Evolutionary conservation across 139 green algal species (phyloP), one percentile per base, ranked within the genome.

Genomic region (Axilococcus clingmanii): DNA sequence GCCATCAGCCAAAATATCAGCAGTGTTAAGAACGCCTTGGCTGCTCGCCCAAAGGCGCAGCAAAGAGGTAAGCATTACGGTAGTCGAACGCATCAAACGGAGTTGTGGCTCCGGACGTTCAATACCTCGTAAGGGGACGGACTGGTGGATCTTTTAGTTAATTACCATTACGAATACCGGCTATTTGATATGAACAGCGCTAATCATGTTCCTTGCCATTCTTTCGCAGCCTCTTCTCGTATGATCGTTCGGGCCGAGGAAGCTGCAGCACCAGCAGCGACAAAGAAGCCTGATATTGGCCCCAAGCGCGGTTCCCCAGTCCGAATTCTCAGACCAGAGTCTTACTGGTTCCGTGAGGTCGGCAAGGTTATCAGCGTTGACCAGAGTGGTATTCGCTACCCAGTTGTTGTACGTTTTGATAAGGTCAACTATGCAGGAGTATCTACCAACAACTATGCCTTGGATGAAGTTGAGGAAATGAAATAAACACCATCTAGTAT

Each of bases 301-400:
- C 85, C 85, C 59, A 90, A 88, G 78, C 75, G 85, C 48, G 85
- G 85, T 51, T 73, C 74, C 34, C n/a, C 43, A 35, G 83, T 90
- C 32, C 93, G 91, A 68, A 88, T 99, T 57, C 69, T 94, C 45
- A 78, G 92, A 43, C 92, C 92, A 19, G 92, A 99, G 81, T 94
- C 80, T 27, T 99, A 96, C 86, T 99, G 92, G 92, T 99, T 82
- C 88, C 91, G 94, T 56, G 79, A 97, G 68, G 78, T 68, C 34
- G 92, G 92, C 72, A 99, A 98, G 81, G 92, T 99, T 5, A 87
- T 99, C 20, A 94, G 85, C 35, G 89, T 97, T 20, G 92, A 99
- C 73, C 86, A 96, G 88, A 86, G 61, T 63, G 88, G 89, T 61
- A 90, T 97, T 64, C 80, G 81, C 8, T 97, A 97, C 79, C 90